Evolutionary conservation across 78 protist genomes (phyloP).

Genomic region (Parvularia atlantis): DNA sequence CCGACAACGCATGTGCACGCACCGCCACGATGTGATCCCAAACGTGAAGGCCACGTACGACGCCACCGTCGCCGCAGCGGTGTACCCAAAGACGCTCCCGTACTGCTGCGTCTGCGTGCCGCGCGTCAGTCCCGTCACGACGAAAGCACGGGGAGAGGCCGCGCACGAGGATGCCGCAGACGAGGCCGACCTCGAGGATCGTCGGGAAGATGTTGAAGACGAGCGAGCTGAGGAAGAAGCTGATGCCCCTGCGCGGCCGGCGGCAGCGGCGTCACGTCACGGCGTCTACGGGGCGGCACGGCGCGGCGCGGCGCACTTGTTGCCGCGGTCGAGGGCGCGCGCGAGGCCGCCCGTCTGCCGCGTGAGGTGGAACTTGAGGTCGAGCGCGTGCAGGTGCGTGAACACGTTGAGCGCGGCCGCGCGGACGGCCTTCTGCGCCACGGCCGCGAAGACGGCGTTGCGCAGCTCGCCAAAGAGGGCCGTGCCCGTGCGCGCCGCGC

Average conservation of each 20-base stretch:
- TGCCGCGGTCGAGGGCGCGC: conserved; percentile 74
- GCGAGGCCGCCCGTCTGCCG: conserved; percentile 77
- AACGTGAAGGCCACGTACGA: conserved; percentile 72
- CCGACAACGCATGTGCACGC: no score
- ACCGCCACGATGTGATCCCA: conserved; percentile 65
- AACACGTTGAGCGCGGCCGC: conserved; percentile 35
- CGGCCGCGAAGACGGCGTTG: conserved; percentile 59
- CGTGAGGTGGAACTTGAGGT: conserved; percentile 65
- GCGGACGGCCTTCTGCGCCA: conserved; percentile 57
- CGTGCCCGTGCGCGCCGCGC: conserved; percentile 47
- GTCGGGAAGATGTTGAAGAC: conserved; percentile 81
- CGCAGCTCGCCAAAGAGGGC: conserved; percentile 47
- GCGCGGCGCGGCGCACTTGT: conserved; percentile 33
- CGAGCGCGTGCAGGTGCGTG: conserved; percentile 61
- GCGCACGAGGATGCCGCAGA: conserved; percentile 39
- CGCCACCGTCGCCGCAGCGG: conserved; percentile 33
- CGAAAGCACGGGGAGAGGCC: neutral
- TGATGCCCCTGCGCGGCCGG: conserved; percentile 29
- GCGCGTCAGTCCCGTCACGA: neutral
- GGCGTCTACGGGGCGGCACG: no score
- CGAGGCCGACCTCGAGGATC: conserved; percentile 70
- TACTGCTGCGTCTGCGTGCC: neutral
- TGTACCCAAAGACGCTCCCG: neutral
- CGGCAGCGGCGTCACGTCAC: no score
- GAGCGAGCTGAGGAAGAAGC: conserved; percentile 45